Base-by-base conservation (phyloP, 2,329 filamentous ascomycete genomes). In the Xylariaceae sp. region DNA sequence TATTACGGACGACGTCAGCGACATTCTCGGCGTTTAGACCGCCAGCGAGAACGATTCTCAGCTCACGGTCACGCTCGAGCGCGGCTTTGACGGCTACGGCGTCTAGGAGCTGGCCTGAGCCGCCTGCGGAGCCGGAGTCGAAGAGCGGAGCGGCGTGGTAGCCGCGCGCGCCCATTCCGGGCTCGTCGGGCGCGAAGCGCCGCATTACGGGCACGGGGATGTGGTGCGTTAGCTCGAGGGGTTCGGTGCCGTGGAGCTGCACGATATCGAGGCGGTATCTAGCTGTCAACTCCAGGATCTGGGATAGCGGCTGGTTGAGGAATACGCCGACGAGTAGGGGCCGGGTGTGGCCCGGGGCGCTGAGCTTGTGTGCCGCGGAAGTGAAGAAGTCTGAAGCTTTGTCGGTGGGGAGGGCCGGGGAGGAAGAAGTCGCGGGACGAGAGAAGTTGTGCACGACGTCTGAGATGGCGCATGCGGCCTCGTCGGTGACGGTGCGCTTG, bases 291-390 rank as follows among this genome's bases (percentile, higher is more conserved):
- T 85, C 80, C 49, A 97, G 76, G 5, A 99, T 79, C 63, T 96
- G 90, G 37, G 83, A 81, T 7, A 99, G 77, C 0, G 92, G 84
- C 67, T 97, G 92, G 69, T 96, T 88, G 65, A 89, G 87, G 75
- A 99, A 99, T 2, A 99, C 92, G 54, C 94, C 94, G 4, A 96
- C 94, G 0, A 99, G 79, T 2, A 94, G 79, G 0, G 92, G 86
- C 7, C 88, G 73, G 11, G 81, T 67, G 68, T 76, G 59, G 34
- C 51, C 57, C 11, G 48, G 53, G 0, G 60, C 68, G 68, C 79
- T 71, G 3, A 85, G 70, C 55, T 75, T 73, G 34, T 71, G 68
- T 29, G 70, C 63, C n/a, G 77, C 74, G 50, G 74, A 71, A n/a
- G 71, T 80, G 69, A 95, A 97, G 72, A 85, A 96, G 67, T 91